Evolutionary conservation across 2,329 filamentous ascomycete genomes (phyloP), one percentile per base, ranked within the genome.

Genomic region (Sphaerostilbella broomeana): DNA sequence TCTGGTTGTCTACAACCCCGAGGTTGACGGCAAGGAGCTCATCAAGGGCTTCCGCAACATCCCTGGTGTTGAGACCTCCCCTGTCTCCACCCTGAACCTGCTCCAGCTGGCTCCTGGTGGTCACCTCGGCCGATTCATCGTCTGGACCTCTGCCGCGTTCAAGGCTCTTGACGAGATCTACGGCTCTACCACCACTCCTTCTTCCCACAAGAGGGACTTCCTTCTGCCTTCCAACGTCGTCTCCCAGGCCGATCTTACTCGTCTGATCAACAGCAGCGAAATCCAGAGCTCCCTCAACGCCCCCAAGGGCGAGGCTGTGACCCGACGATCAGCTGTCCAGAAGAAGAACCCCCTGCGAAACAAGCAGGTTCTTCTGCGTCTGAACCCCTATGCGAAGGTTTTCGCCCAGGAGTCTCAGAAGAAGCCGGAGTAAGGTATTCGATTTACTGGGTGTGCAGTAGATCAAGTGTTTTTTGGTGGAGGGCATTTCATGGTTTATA

Each of bases 291-390:
- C 95, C 45, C 81, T 98, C 62, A 82, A 85, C 59, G 87, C 84
- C 47, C 87, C 89, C 69, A 92, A 89, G 78, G 92, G 92, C 58
- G 80, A 84, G 57, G 80, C 87, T 63, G 72, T 81, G 63, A 94
- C 88, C 70, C 95, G 95, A 81, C 86, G 92, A 64, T 72, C 76
- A 55, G 72, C 77, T 62, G 87, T 95, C 55, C 90, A 95, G 81
- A 98, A 98, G 88, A 97, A 97, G 89, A 98, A 98, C 81, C 92
- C 92, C 62, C 88, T 98, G 57, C 78, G 77, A 73, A 98, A 98
- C 85, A 94, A 88, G 81, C 92, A 97, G 79, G 84, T 98, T 55
- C 80, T 95, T 71, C 85, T 98, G 65, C 85, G 92, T 61, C 85
- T 98, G 69, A 98, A 98, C 84, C 92, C 92, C 51, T 98, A 98